Evolutionary conservation across 192 early-diverging fungal genomes (phyloP), one percentile per base, ranked within the genome.

Genomic region (Entomortierella lignicola): DNA sequence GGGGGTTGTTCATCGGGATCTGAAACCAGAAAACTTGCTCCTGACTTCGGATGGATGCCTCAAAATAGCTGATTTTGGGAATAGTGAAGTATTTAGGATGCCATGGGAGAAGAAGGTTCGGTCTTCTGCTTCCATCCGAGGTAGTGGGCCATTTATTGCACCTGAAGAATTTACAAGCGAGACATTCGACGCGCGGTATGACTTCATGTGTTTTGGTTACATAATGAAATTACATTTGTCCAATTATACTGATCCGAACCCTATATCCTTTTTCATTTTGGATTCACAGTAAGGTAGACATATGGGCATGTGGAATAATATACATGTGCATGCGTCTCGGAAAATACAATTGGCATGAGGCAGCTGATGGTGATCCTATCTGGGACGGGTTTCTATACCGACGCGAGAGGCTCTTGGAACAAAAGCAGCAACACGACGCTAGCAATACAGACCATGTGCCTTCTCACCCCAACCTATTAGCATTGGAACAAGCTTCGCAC

Each of bases 31-130:
- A 73, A 96, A 96, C 77, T 80, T 96, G 26, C 66, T 96, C 2
- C 66, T 96, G 34, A 91, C 90, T 15, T 63, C 74, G 8, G 64
- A 81, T 47, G 89, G 90, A 12, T 85, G 85, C 53, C 70, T 96
- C n/a, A 96, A 96, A 67, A 96, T 96, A 66, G 88, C 92, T 7
- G 95, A 96, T 81, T 96, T 96, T 79, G 95, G 95, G 26, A 91
- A 90, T 43, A 88, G 88, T 8, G 90, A 91, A 55, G 92, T 93
- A 31, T 95, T 96, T 80, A 83, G 91, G 54, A 91, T 89, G 61
- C 89, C 90, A 17, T 94, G 93, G 87, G 87, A 91, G 55, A 82
- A 58, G 21, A 80, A 82, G 43, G 58, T 83, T 17, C 81, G 89
- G 23, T 83, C 88, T n/a, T 87, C 89, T 15, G 84, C 75, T n/a